A percentile compares a stretch with the other conserved stretches of the same genome.
phyloP scores from a whole-genome alignment of 129 eudicot genomes.

The Lactuca saligna region DNA sequence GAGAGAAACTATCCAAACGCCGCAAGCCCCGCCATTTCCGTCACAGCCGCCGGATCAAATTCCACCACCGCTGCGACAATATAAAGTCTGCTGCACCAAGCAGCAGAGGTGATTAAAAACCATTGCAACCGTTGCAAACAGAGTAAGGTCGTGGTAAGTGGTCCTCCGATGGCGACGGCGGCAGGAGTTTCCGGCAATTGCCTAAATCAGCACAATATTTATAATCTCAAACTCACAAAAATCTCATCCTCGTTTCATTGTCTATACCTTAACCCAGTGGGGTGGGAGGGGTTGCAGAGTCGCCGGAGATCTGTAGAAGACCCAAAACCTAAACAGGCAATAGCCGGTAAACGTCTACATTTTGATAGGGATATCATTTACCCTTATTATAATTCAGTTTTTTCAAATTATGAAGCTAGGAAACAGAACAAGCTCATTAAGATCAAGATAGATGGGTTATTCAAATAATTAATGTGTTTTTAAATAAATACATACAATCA shows the following conservation, averaged over 20 bases:
- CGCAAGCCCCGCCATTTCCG: not conserved
- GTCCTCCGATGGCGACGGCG: not conserved
- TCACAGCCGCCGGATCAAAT: not conserved
- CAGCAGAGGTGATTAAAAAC: not conserved
- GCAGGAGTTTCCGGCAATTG: not conserved
- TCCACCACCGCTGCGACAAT: not conserved
- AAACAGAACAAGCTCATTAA: no score
- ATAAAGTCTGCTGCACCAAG: not conserved
- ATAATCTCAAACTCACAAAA: not conserved
- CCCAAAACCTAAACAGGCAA: not conserved
- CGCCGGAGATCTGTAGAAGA: not conserved
- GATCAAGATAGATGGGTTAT: no score
- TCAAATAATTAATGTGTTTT: no score
- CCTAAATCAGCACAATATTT: not conserved
- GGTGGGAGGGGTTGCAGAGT: not conserved
- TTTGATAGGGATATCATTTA: not conserved
- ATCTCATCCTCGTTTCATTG: not conserved
- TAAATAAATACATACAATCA: no score
- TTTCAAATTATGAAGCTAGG: no score
- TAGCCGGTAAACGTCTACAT: not conserved
- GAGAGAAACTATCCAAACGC: conserved; percentile 11
- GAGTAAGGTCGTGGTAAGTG: not conserved
- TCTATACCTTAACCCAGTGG: not conserved
- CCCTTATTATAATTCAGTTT: not conserved
- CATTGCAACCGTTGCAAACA: not conserved